phyloP scores from a whole-genome alignment of 495 filamentous ascomycete species.

The Aspergillus hancockii region DNA sequence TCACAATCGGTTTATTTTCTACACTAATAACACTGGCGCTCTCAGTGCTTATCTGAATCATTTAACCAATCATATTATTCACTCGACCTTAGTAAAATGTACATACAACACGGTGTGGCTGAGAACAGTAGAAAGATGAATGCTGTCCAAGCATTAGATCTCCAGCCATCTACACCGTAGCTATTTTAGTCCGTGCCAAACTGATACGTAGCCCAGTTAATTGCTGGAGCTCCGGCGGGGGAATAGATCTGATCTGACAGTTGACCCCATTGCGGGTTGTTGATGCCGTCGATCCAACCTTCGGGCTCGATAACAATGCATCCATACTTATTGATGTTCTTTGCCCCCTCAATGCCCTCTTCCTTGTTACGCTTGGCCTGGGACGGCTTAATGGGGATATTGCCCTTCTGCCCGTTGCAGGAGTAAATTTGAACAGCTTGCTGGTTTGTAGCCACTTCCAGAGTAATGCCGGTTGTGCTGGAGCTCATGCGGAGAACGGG shows the following conservation, averaged over 20 bases:
- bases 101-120: not conserved
- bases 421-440: conserved; percentile 77
- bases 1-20: not conserved
- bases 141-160: not conserved
- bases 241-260: conserved; percentile 57
- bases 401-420: conserved; percentile 73
- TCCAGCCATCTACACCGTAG: too few relatives aligned
- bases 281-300: conserved; percentile 78
- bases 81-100: conserved; percentile 3
- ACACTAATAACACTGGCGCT: not conserved
- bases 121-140: not conserved
- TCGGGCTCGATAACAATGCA: conserved; percentile 68
- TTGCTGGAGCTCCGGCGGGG: conserved; percentile 62
- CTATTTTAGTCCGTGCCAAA: conserved; percentile 44
- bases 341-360: conserved; percentile 38
- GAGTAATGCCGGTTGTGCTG: conserved; percentile 61
- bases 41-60: not conserved
- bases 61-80: conserved; percentile 1
- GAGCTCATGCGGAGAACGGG: conserved; percentile 62
- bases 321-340: conserved; percentile 60
- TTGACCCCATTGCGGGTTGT: conserved; percentile 76
- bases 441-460: conserved; percentile 75
- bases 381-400: conserved; percentile 51
- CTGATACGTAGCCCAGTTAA: conserved; percentile 66
- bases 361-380: conserved; percentile 53